A percentile compares a stretch with the other conserved stretches of the same genome.
phyloP scores from a whole-genome alignment of 164 flowering plant species.

The Taxillus chinensis region DNA sequence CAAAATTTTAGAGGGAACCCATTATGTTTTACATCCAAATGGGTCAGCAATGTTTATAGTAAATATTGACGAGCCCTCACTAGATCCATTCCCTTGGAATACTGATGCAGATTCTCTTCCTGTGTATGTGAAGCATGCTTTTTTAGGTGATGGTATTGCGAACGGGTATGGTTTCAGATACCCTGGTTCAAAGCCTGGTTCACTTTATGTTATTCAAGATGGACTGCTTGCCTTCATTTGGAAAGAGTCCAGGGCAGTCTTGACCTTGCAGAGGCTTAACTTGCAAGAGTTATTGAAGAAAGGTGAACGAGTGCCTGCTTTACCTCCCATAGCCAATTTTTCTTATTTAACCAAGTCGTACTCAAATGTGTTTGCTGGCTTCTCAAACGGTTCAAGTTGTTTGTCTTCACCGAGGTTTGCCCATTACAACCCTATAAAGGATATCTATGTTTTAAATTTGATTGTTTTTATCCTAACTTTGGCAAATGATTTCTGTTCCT shows the following conservation, averaged over 20 bases:
- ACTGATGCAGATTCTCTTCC: conserved; percentile 39
- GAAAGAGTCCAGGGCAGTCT: conserved; percentile 69
- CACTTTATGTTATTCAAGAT: conserved; percentile 59
- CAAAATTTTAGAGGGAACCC: conserved; percentile 91
- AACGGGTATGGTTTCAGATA: conserved; percentile 93
- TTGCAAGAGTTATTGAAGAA: conserved; percentile 65
- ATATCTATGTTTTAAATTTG: no score
- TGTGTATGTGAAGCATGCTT: conserved; percentile 45
- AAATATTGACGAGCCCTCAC: conserved; percentile 55
- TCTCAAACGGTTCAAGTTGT: conserved; percentile 32
- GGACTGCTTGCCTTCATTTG: conserved; percentile 78
- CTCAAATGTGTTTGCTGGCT: conserved; percentile 77
- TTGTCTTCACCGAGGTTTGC: conserved; percentile 49
- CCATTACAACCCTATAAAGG: conserved; percentile 1
- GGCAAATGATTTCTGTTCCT: no score
- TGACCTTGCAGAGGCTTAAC: conserved; percentile 76
- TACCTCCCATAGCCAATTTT: conserved; percentile 79
- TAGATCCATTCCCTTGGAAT: conserved; percentile 67
- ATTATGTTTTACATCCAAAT: conserved; percentile 92
- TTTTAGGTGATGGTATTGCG: conserved; percentile 86
- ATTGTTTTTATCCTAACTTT: no score
- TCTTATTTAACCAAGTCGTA: conserved; percentile 79
- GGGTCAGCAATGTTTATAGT: conserved; percentile 94
- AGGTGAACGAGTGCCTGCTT: conserved; percentile 69
- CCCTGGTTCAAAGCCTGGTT: conserved; percentile 94